Evolutionary conservation across 73 alveolate species (phyloP), one percentile per base, ranked within the genome.

Genomic region (Paramecium biaurelia): DNA sequence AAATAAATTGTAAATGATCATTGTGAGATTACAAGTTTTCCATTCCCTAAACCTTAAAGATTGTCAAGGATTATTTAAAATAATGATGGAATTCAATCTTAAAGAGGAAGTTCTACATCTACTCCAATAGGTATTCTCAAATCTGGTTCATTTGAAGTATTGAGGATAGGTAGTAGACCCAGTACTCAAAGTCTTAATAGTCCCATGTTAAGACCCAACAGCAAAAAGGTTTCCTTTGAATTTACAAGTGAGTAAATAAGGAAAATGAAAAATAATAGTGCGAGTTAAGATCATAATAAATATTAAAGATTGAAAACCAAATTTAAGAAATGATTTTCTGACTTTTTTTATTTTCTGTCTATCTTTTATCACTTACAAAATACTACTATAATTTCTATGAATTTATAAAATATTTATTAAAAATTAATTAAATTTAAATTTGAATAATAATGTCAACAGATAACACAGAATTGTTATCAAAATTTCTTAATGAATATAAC

Each of bases 401-500:
- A 4, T 3, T 26, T 18, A 63, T 26, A 63, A 26, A 30, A 12
- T 10, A 63, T 63, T 26, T 5, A 63, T 14, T 63, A 20, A 23
- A 63, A 63, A 63, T 26, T 63, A 14, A 63, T 30, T 63, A 32
- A 72, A 72, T 72, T 72, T 72, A 35, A 35, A 72, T 72, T 72
- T 38, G 58, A 72, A 72, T 34, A 28, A 72, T 28, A 72, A 72
- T 72, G 86, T 32, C 86, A 72, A 72, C 86, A 38, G 86, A 72
- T 37, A 72, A 72, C 58, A 63, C 84, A 26, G 86, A 72, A 72
- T 72, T 72, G 24, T 34, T 72, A 38, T 72, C 86, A 10, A 72
- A 72, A 38, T 72, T 72, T 72, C 58, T 72, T 32, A 38, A 72
- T 72, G 86, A 72, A 0, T 72, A 72, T 42, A 72, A 32, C 8